phyloP scores from a whole-genome alignment of 805 yeast species.

The Lipomyces japonicus region DNA sequence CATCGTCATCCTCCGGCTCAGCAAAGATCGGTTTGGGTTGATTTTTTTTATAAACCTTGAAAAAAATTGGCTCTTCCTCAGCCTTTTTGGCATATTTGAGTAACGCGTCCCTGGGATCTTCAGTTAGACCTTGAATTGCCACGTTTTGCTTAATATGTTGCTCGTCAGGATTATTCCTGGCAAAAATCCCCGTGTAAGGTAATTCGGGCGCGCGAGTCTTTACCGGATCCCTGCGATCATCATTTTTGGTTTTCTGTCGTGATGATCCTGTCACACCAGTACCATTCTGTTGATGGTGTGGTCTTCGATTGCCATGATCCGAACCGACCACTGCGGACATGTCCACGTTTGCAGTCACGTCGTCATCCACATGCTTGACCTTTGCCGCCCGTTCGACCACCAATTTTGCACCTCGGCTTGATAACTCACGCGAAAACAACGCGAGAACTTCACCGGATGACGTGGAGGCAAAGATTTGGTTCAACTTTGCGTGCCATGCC shows the following conservation, averaged over 20 bases:
- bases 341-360: constrained; percentile 32
- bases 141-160: constrained; percentile 28
- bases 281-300: constrained; percentile 2
- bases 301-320: constrained; percentile 2
- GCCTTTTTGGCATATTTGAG: constrained; percentile 36
- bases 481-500: constrained; percentile 33
- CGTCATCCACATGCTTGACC: constrained; percentile 37
- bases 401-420: constrained; percentile 34
- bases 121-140: constrained; percentile 20
- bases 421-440: constrained; percentile 33
- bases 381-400: constrained; percentile 33
- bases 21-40: constrained; percentile 24
- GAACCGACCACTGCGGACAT: constrained; percentile 31
- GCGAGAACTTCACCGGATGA: constrained; percentile 32
- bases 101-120: constrained; percentile 39
- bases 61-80: constrained; percentile 30
- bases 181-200: constrained; percentile 26
- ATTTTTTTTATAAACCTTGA: constrained; percentile 23
- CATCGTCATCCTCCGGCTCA: constrained; percentile 25
- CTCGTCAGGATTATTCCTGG: constrained; percentile 31
- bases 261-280: constrained; percentile 10
- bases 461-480: constrained; percentile 36
- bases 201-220: constrained; percentile 27
- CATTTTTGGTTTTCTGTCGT: constrained; percentile 8
- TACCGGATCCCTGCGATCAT: constrained; percentile 14